Conservation (phyloP, 345 rosid genomes). For the Limnanthes douglasii region DNA sequence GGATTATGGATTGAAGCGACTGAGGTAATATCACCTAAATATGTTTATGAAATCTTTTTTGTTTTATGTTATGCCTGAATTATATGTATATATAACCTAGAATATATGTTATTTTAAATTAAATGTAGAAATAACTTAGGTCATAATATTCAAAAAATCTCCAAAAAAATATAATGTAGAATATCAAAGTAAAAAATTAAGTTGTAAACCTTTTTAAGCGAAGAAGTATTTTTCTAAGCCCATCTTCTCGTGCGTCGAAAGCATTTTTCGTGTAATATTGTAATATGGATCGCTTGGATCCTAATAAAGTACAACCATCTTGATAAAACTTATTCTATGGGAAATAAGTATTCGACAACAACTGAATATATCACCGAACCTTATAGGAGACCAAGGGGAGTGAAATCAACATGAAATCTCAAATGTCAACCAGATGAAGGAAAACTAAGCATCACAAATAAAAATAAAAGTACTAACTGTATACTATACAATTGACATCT, state of each 20-base stretch:
- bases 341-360: conserved; percentile 85
- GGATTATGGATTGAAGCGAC: too few species aligned
- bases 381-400: conserved; percentile 81
- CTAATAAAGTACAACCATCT: conserved; percentile 94
- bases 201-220: conserved; percentile 65
- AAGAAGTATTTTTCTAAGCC: conserved; percentile 87
- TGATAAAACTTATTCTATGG: conserved; percentile 80
- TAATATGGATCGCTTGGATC: conserved; percentile 94
- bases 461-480: too few species aligned
- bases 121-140: conserved; percentile 3
- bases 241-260: conserved; percentile 97
- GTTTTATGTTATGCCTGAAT: too few species aligned
- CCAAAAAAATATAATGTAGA: conserved; percentile 3
- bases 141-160: conserved; percentile 2
- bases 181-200: conserved; percentile 8
- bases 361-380: conserved; percentile 83
- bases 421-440: conserved; percentile 37
- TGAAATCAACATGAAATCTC: conserved; percentile 90
- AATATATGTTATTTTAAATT: too few species aligned
- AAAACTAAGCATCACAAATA: conserved; percentile 5
- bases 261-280: conserved; percentile 86
- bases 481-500: too few species aligned
- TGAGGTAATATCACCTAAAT: too few species aligned
- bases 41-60: too few species aligned
- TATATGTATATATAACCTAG: too few species aligned